A percentile compares a stretch with the other conserved stretches of the same genome.
Evolutionary conservation across 2,329 filamentous ascomycete species (phyloP).

Genomic region (Beauveria bassiana): DNA sequence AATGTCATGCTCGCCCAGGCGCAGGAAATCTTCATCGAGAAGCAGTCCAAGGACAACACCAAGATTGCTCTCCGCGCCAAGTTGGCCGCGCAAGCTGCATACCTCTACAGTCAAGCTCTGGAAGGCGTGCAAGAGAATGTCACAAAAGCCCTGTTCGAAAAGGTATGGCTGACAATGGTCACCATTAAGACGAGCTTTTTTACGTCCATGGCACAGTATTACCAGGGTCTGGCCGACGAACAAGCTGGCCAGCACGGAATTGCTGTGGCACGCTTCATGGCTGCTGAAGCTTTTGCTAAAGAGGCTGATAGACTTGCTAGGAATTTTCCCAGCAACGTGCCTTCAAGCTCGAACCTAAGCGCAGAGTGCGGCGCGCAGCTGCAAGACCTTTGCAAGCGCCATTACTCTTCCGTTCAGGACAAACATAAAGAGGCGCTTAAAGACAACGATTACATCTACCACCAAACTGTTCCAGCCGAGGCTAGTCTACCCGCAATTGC

Average conservation of each 20-base stretch:
- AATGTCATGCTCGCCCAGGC: slow-evolving; percentile 89
- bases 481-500: slow-evolving; percentile 73
- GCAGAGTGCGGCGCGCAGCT: slow-evolving; percentile 70
- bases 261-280: slow-evolving; percentile 73
- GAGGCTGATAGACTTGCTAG: slow-evolving; percentile 71
- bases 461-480: slow-evolving; percentile 82
- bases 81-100: slow-evolving; percentile 81
- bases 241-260: slow-evolving; percentile 81
- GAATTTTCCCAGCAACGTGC: slow-evolving; percentile 71
- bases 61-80: slow-evolving; percentile 90
- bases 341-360: slow-evolving; percentile 73
- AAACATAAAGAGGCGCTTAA: slow-evolving; percentile 70
- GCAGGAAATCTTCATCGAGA: slow-evolving; percentile 96
- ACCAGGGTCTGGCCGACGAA: slow-evolving; percentile 84
- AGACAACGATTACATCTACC: slow-evolving; percentile 98
- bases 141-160: slow-evolving; percentile 84
- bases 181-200: slow-evolving; percentile 80
- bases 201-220: slow-evolving; percentile 83
- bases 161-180: slow-evolving; percentile 78
- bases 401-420: slow-evolving; percentile 72
- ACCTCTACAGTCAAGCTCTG: slow-evolving; percentile 77
- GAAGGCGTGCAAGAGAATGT: slow-evolving; percentile 93
- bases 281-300: slow-evolving; percentile 69
- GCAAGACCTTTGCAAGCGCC: slow-evolving; percentile 76
- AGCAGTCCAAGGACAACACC: slow-evolving; percentile 87